Percentiles rank a stretch among this genome's conserved stretches.
phyloP scores from a whole-genome alignment of 139 green algal genomes.

The Closterium sp. region DNA sequence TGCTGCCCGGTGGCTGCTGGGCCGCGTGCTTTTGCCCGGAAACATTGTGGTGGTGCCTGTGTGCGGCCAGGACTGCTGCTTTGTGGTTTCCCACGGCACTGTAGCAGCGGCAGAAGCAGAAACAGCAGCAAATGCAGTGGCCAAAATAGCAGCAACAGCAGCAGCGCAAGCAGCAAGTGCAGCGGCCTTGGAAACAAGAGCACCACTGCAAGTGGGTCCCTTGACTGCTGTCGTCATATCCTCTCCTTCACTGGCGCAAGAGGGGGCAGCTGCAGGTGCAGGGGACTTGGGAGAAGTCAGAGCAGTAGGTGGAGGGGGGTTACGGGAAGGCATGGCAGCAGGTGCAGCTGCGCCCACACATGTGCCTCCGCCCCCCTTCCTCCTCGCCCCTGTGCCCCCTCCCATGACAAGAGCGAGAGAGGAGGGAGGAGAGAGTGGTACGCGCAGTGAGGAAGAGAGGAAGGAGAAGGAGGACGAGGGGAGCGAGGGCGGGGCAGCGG shows the following conservation, averaged over 20 bases:
- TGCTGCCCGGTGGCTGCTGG: neutral
- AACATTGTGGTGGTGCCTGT: conserved; percentile 23
- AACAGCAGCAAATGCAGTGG: neutral
- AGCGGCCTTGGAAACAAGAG: neutral
- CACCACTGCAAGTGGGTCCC: neutral
- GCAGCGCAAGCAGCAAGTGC: neutral
- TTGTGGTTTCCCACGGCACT: neutral
- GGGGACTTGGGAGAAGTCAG: no score
- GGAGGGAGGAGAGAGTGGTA: neutral
- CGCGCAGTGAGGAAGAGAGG: neutral
- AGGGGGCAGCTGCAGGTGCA: neutral
- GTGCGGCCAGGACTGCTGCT: conserved; percentile 22
- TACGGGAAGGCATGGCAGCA: no score
- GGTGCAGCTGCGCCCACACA: neutral
- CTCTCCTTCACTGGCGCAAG: neutral
- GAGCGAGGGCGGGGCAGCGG: neutral
- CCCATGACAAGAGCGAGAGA: neutral
- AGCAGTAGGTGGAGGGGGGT: neutral
- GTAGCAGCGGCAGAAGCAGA: neutral
- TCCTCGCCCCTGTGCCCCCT: neutral
- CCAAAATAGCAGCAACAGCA: neutral
- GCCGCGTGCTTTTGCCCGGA: conserved; percentile 10
- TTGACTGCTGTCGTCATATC: neutral
- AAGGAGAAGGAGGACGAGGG: neutral
- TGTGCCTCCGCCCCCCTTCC: neutral